Evolutionary conservation across 768 basidiomycete genomes (phyloP).

Genomic region (Macrolepiota dolichaula): DNA sequence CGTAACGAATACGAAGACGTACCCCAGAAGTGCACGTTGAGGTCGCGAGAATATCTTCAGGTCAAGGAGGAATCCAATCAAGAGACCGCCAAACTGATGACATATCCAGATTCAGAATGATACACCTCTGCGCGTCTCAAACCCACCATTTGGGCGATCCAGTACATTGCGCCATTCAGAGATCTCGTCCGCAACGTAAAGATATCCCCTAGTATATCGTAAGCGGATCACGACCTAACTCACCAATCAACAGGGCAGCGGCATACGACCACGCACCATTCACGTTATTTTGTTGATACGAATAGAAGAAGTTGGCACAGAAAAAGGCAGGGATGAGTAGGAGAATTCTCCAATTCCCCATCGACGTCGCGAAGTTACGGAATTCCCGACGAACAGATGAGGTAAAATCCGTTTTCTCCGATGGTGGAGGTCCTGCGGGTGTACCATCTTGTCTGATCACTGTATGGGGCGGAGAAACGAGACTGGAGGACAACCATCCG

Average conservation of each 20-base stretch:
- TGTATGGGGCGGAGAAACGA: slow-evolving; percentile 23
- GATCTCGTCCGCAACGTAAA: slow-evolving; percentile 26
- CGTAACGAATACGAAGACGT: slow-evolving; percentile 21
- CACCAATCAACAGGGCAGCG: background rate
- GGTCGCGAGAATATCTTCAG: slow-evolving; percentile 25
- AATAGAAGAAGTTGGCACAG: slow-evolving; percentile 30
- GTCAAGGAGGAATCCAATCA: slow-evolving; percentile 23
- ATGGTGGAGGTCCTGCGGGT: slow-evolving; percentile 19
- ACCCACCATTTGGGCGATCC: slow-evolving; percentile 27
- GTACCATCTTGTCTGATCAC: slow-evolving; percentile 24
- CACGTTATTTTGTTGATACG: slow-evolving; percentile 26
- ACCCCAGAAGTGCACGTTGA: slow-evolving; percentile 22
- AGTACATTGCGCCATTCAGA: slow-evolving; percentile 26
- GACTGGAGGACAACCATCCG: slow-evolving; percentile 21
- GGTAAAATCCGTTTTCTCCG: slow-evolving; percentile 11
- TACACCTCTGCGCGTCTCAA: background rate
- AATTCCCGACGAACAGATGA: slow-evolving; percentile 19
- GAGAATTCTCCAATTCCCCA: slow-evolving; percentile 24
- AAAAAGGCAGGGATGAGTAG: slow-evolving; percentile 26
- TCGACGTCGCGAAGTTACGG: slow-evolving; percentile 17
- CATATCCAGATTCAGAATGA: background rate
- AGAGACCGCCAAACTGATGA: slow-evolving; percentile 21
- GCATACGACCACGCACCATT: slow-evolving; percentile 16
- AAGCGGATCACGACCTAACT: background rate
- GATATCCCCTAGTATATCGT: slow-evolving; percentile 15